Evolutionary conservation across 495 filamentous ascomycete species (phyloP).

Genomic region (Trichocladium antarcticum): DNA sequence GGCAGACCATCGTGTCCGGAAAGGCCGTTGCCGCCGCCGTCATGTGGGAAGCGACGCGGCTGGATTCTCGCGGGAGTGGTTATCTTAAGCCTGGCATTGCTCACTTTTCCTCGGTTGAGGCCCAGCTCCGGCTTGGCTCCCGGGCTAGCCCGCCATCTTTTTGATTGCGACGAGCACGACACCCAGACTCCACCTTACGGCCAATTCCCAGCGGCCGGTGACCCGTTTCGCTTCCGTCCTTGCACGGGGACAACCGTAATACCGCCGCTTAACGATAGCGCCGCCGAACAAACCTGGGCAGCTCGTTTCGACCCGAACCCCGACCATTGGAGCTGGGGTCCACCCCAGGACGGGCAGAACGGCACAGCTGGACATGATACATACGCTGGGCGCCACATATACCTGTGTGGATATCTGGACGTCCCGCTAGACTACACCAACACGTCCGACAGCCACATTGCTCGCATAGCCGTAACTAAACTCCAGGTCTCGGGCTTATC

Average conservation of each 20-base stretch:
- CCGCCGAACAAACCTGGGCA: slow-evolving; percentile 27
- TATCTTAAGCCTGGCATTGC: slow-evolving; percentile 1
- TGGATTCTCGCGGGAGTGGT: slow-evolving; percentile 7
- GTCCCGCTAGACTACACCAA: slow-evolving; percentile 40
- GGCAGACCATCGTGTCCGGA: not conserved
- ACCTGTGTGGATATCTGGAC: slow-evolving; percentile 37
- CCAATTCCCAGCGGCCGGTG: slow-evolving; percentile 27
- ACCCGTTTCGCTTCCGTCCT: slow-evolving; percentile 34
- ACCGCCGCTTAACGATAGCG: slow-evolving; percentile 28
- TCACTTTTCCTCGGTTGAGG: slow-evolving; percentile 3
- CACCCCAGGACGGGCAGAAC: slow-evolving; percentile 1
- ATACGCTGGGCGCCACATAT: slow-evolving; percentile 34
- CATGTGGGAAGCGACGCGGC: not conserved
- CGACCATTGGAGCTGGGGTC: slow-evolving; percentile 35
- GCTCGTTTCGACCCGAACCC: slow-evolving; percentile 34
- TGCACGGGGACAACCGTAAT: slow-evolving; percentile 31
- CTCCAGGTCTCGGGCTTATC: slow-evolving; percentile 36
- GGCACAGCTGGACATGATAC: slow-evolving; percentile 8
- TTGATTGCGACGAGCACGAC: not conserved
- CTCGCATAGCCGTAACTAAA: slow-evolving; percentile 36
- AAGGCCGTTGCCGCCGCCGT: not conserved
- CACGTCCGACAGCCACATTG: slow-evolving; percentile 31
- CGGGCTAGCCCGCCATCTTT: not conserved
- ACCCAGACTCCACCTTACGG: slow-evolving; percentile 23
- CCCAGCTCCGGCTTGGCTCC: not conserved